Conservation (phyloP, 345 rosid genomes). For the Raphanus raphanistrum region DNA sequence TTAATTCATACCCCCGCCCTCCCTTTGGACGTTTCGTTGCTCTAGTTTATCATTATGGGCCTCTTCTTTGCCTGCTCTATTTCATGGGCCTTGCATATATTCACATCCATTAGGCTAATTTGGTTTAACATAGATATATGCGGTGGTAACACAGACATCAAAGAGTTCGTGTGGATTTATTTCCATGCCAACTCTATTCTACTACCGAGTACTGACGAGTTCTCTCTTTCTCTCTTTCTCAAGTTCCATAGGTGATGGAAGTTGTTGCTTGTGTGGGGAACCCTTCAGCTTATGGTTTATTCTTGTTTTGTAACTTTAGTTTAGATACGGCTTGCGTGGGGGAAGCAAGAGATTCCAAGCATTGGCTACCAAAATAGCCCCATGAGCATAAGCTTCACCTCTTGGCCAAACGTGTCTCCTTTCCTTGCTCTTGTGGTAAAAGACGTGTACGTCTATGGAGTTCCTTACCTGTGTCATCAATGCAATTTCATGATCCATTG, state of each 20-base stretch:
- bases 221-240: too few relatives aligned
- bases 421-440: constrained; percentile 7
- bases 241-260: neutral
- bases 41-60: neutral
- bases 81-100: neutral
- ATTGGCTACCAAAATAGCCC: neutral
- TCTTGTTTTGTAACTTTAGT: constrained; percentile 6
- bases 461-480: constrained; percentile 6
- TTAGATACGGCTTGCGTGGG: neutral
- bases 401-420: constrained; percentile 7
- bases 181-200: too few relatives aligned
- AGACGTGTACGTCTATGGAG: neutral
- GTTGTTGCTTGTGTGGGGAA: neutral
- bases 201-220: too few relatives aligned
- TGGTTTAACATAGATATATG: neutral
- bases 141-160: too few relatives aligned
- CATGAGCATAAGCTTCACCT: constrained; percentile 11
- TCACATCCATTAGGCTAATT: neutral
- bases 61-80: neutral
- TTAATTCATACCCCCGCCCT: neutral
- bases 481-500: constrained; percentile 2
- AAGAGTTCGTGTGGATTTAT: too few relatives aligned
- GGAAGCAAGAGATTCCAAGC: constrained; percentile 4
- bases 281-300: neutral
- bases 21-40: neutral